phyloP scores from a whole-genome alignment of 805 yeast species.

The Clavispora fructus region DNA sequence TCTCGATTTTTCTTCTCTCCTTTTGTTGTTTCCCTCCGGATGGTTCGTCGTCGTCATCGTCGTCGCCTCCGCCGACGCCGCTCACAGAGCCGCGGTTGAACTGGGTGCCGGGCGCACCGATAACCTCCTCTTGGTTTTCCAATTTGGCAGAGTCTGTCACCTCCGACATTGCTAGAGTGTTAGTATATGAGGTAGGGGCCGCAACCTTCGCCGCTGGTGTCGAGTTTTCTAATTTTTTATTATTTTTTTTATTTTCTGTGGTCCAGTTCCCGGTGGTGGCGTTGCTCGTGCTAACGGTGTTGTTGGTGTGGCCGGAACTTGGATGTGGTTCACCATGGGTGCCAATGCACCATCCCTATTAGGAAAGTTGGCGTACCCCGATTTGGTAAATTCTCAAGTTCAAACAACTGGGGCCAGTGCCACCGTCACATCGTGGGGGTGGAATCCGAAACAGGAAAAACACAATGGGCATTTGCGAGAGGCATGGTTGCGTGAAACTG shows the following conservation, averaged over 20 bases:
- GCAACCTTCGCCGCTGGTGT: too few relatives aligned
- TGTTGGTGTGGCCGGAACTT: too few relatives aligned
- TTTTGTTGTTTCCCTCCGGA: constrained; percentile 45
- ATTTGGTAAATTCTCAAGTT: constrained; percentile 12
- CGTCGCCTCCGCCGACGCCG: constrained; percentile 35
- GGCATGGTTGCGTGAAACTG: neutral
- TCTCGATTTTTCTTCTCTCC: constrained; percentile 85
- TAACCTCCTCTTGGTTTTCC: constrained; percentile 24
- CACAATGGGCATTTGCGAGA: neutral
- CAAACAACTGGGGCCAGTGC: neutral
- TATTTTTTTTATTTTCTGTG: neutral
- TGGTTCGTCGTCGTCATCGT: constrained; percentile 49
- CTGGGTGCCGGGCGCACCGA: constrained; percentile 19
- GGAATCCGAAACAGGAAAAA: neutral
- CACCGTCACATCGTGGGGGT: neutral
- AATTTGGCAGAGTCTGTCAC: constrained; percentile 34
- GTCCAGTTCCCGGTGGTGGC: too few relatives aligned
- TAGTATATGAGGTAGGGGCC: neutral
- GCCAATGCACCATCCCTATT: constrained; percentile 14
- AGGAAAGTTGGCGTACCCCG: constrained; percentile 18
- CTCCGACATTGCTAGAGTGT: constrained; percentile 29
- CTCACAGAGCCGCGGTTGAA: constrained; percentile 17
- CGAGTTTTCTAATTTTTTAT: neutral
- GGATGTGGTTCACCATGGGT: neutral
- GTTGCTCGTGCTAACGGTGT: too few relatives aligned